Evolutionary conservation across 2,329 filamentous ascomycete species (phyloP).

Genomic region (Xylariaceae sp.): DNA sequence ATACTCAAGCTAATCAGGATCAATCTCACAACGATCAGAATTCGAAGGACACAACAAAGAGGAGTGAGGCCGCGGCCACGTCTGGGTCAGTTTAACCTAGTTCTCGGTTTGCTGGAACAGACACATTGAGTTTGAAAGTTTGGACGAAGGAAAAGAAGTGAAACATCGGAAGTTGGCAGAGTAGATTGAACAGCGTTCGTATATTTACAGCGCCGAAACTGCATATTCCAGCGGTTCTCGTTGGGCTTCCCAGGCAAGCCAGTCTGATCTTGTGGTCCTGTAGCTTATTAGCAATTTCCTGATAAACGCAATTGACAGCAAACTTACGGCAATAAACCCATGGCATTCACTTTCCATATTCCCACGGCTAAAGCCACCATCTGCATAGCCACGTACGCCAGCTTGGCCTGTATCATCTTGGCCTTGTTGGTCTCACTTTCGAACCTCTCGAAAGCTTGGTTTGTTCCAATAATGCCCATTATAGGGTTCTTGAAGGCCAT

Average conservation of each 20-base stretch:
- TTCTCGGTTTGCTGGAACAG: neutral
- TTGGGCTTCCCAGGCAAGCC: conserved; percentile 91
- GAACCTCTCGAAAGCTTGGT: conserved; percentile 87
- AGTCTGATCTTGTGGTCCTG: conserved; percentile 93
- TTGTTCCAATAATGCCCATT: conserved; percentile 78
- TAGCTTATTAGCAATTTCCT: conserved; percentile 32
- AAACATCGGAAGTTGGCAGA: neutral
- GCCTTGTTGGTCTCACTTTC: conserved; percentile 77
- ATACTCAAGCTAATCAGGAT: neutral
- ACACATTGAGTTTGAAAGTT: neutral
- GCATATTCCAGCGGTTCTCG: conserved; percentile 69
- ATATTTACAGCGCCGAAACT: conserved; percentile 59
- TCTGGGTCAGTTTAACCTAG: conserved; percentile 13
- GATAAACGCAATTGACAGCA: neutral
- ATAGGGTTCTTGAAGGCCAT: conserved; percentile 98
- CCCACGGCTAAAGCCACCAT: conserved; percentile 80
- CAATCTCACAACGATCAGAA: neutral
- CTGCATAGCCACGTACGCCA: conserved; percentile 87
- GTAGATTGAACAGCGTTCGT: conserved; percentile 6
- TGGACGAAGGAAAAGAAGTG: neutral
- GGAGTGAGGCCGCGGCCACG: conserved; percentile 22
- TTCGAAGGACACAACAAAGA: neutral
- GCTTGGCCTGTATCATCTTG: conserved; percentile 80
- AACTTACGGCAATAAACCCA: conserved; percentile 89
- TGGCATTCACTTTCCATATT: conserved; percentile 94